Evolutionary conservation across 805 yeast genomes (phyloP), one percentile per base, ranked within the genome.

Genomic region (Starmerella apis): DNA sequence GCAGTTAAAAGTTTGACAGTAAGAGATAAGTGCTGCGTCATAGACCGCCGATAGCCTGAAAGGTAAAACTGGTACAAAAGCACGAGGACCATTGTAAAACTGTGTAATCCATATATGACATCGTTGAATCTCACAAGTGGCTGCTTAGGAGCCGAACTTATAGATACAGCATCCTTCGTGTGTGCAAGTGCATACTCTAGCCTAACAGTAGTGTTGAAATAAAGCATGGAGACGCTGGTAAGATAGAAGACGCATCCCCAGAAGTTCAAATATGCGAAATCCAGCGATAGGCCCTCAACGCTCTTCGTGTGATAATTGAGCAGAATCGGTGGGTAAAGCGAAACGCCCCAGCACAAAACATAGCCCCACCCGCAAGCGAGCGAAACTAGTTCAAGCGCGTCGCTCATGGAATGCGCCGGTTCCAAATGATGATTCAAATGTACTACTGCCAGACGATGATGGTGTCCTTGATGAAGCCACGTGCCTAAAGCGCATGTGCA

Each of bases 71-170:
- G 78, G 43, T 65, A 62, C 8, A 70, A 56, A 7, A 68, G 60
- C 3, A 67, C 52, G 13, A 62, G 18, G 23, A 69, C 67, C 30
- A 73, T 51, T 1, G 67, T 25, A 43, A 69, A 54, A 5, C 77
- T 77, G 61, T 75, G 78, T 28, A 61, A 54, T 2, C 72, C 69
- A 55, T 73, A 75, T 5, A 67, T 65, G 6, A 74, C 62, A 55
- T 75, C 79, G 22, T 71, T 69, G 49, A 59, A 51, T 8, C 75
- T 65, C 9, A 74, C 64, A 20, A 72, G 55, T 1, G 79, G 79
- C 52, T 49, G 57, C 23, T 56, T 54, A 7, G 56, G 55, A 11
- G 54, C 51, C 3, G 49, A 58, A n/a, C 44, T 42, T 9, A 32
- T 50, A 10, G 55, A 31, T 24, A 48, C 51, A 7, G 52, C 53